phyloP scores from a whole-genome alignment of 1,139 yeast species.

The Arxiozyma telluris region DNA sequence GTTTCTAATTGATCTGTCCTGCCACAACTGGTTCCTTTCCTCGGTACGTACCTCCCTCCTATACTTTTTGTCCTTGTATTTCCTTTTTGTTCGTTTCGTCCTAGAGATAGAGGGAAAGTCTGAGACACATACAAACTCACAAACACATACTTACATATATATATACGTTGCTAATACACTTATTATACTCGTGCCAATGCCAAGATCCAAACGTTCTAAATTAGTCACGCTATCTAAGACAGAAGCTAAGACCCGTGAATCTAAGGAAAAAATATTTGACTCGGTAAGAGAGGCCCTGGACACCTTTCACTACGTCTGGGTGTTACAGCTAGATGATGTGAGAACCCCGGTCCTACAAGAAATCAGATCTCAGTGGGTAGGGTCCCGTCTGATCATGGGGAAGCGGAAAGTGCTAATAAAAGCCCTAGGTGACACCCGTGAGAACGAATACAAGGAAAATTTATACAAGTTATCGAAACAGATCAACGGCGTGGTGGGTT shows the following conservation, averaged over 20 bases:
- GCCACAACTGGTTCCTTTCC: too few species aligned
- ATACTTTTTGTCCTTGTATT: too few species aligned
- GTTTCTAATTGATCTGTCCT: too few species aligned
- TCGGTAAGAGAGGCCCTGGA: conserved; percentile 81
- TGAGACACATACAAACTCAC: too few species aligned
- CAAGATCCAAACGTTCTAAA: conserved; percentile 90
- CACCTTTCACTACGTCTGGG: conserved; percentile 69
- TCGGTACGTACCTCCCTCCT: too few species aligned
- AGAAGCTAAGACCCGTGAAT: conserved; percentile 89
- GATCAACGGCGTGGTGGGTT: conserved; percentile 70
- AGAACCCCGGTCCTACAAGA: conserved; percentile 94
- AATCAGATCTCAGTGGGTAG: conserved; percentile 84
- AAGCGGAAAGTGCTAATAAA: conserved; percentile 88
- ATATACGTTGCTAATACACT: neutral
- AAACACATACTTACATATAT: neutral
- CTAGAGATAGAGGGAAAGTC: neutral
- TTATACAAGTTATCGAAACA: conserved; percentile 55
- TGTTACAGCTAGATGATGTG: conserved; percentile 79
- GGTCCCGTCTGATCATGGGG: conserved; percentile 81
- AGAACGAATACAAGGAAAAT: conserved; percentile 84
- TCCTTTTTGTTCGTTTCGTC: too few species aligned
- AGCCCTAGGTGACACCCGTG: conserved; percentile 79
- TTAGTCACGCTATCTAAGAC: conserved; percentile 93
- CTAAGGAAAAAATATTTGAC: conserved; percentile 83
- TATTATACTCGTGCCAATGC: conserved; percentile 48